These are phyloP conservation scores for Panicum hallii DNA, from an alignment of 202 grass and related monocot genomes.

Conservation along the genomic window DNA sequence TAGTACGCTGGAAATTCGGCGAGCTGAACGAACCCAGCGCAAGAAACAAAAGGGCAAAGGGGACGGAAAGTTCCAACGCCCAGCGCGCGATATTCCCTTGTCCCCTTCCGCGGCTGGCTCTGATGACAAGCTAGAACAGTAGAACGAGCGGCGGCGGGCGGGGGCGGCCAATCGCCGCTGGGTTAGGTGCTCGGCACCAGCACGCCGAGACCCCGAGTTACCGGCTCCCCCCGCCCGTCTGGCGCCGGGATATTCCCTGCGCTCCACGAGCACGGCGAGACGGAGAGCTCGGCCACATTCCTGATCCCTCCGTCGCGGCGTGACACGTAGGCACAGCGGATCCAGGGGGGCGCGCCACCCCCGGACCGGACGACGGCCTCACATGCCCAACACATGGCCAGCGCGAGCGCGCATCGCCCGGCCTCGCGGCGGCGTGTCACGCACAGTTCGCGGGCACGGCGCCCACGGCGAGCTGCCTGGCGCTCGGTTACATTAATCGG, in stretches of 20 bases:
- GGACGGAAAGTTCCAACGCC: constrained; percentile 46
- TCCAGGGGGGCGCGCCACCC: no score
- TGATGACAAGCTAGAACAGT: background rate
- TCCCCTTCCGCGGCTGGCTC: background rate
- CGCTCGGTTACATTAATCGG: constrained; percentile 18
- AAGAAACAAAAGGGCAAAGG: background rate
- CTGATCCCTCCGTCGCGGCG: no score
- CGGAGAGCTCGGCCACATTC: no score
- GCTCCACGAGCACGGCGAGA: background rate
- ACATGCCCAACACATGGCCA: constrained; percentile 59
- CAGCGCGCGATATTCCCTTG: constrained; percentile 31
- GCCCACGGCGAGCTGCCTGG: background rate
- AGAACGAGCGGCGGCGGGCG: background rate
- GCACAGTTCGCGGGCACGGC: background rate
- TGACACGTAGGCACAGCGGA: constrained; percentile 6
- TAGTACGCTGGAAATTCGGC: background rate
- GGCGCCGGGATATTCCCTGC: background rate
- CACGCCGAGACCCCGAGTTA: constrained; percentile 49
- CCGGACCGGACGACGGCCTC: background rate
- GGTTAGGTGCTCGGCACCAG: constrained; percentile 32
- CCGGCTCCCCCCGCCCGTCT: background rate
- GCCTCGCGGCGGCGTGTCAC: no score
- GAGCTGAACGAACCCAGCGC: background rate
- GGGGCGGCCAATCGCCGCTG: background rate
- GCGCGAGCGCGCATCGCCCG: background rate